These are phyloP conservation scores for Bryoglossum gracile DNA, from an alignment of 495 filamentous ascomycete genomes.

Conservation along the genomic window DNA sequence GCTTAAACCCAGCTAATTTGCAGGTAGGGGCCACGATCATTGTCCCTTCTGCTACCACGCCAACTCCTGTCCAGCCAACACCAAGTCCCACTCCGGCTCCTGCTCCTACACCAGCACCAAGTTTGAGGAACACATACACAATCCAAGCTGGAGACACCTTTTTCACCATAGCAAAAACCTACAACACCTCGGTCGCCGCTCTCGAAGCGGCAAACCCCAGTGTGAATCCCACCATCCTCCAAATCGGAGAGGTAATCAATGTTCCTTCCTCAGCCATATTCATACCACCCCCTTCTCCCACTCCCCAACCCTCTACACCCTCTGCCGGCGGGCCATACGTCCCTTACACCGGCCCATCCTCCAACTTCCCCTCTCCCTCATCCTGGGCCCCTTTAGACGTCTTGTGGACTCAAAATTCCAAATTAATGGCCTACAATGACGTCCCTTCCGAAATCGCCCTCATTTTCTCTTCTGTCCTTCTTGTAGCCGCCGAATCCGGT, in stretches of 20 bases:
- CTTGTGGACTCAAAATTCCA: constrained; percentile 35
- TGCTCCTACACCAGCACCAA: neutral
- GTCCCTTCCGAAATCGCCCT: constrained; percentile 30
- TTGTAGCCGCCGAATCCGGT: constrained; percentile 27
- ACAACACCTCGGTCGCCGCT: neutral
- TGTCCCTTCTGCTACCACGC: neutral
- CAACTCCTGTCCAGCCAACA: neutral
- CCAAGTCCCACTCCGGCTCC: neutral
- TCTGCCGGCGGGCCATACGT: constrained; percentile 1
- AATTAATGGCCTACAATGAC: constrained; percentile 28
- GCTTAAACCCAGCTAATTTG: neutral
- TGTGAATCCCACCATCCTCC: constrained; percentile 3
- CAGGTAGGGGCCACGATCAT: constrained; percentile 5
- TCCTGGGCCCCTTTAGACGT: constrained; percentile 31
- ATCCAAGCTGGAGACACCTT: constrained; percentile 16
- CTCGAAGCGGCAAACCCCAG: constrained; percentile 4
- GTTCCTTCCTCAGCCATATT: constrained; percentile 1
- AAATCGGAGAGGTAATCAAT: constrained; percentile 18
- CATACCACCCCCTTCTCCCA: neutral
- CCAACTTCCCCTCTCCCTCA: constrained; percentile 30
- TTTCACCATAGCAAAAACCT: neutral
- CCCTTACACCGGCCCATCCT: constrained; percentile 29
- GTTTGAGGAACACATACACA: neutral
- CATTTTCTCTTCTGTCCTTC: constrained; percentile 29
- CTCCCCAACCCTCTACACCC: neutral